A percentile compares a stretch with the other conserved stretches of the same genome.
Conservation (phyloP, 108 stramenopile species). For the Cyclotella atomus region DNA sequence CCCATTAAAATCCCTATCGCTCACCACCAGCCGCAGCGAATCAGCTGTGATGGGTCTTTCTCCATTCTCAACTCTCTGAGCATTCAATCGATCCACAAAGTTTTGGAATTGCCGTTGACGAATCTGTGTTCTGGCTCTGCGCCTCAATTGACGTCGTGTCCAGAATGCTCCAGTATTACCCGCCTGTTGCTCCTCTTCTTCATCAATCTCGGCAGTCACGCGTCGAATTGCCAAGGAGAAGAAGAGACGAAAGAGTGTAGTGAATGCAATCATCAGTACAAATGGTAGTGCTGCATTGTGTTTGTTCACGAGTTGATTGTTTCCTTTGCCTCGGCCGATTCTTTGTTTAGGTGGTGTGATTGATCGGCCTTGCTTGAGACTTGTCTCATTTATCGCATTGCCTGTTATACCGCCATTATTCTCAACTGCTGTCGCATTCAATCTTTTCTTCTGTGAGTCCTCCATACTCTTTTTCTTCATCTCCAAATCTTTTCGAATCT, state of each 20-base stretch:
- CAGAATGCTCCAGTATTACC: not conserved
- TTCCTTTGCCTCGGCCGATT: not conserved
- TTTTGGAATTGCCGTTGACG: slow-evolving; percentile 32
- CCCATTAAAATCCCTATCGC: slow-evolving; percentile 48
- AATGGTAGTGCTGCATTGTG: not conserved
- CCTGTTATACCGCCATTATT: not conserved
- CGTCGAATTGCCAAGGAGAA: slow-evolving; percentile 4
- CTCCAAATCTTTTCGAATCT: not conserved
- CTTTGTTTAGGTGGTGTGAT: not conserved
- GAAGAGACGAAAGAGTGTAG: slow-evolving; percentile 3
- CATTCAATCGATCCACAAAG: slow-evolving; percentile 51
- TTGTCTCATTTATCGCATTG: not conserved
- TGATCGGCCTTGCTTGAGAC: not conserved
- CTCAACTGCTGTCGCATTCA: not conserved
- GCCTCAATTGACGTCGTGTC: slow-evolving; percentile 7
- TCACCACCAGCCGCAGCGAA: slow-evolving; percentile 46
- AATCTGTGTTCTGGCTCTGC: not conserved
- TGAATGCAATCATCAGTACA: not conserved
- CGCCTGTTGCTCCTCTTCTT: not conserved
- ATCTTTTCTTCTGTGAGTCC: not conserved
- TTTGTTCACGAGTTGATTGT: not conserved
- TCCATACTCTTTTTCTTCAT: not conserved
- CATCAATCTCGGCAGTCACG: not conserved
- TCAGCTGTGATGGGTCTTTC: slow-evolving; percentile 47
- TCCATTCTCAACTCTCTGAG: slow-evolving; percentile 48